These are phyloP conservation scores for Delphinella strobiligena DNA, from an alignment of 2,329 filamentous ascomycete genomes.

Conservation along the genomic window DNA sequence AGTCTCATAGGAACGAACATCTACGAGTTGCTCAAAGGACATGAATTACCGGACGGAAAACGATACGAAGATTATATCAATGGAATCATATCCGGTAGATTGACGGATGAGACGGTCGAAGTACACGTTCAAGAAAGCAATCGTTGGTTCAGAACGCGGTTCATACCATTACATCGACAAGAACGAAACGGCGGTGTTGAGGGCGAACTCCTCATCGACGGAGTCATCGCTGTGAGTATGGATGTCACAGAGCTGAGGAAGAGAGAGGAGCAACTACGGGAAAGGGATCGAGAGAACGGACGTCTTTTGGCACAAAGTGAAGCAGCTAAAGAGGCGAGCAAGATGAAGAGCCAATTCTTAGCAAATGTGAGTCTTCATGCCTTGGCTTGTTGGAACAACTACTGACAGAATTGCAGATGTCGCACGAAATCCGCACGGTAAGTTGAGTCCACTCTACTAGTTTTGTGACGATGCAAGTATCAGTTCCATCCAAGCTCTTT, in stretches of 20 bases:
- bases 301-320: constrained; percentile 61
- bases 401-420: constrained; percentile 16
- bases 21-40: constrained; percentile 46
- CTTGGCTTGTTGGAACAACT: no score
- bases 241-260: constrained; percentile 63
- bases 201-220: constrained; percentile 46
- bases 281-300: constrained; percentile 54
- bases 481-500: no score
- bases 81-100: constrained; percentile 50
- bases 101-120: constrained; percentile 51
- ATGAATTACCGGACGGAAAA: constrained; percentile 20
- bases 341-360: constrained; percentile 68
- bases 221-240: constrained; percentile 68
- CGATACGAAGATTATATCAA: constrained; percentile 47
- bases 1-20: constrained; percentile 34
- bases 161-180: constrained; percentile 53
- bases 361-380: constrained; percentile 45
- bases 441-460: background rate
- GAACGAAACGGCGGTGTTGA: constrained; percentile 40
- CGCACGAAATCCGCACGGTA: constrained; percentile 24
- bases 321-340: constrained; percentile 67
- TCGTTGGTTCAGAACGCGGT: constrained; percentile 59
- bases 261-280: constrained; percentile 49
- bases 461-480: background rate
- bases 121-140: constrained; percentile 44